Conservation (phyloP, 2,329 filamentous ascomycete species). For the Proliferodiscus dingleyae region DNA sequence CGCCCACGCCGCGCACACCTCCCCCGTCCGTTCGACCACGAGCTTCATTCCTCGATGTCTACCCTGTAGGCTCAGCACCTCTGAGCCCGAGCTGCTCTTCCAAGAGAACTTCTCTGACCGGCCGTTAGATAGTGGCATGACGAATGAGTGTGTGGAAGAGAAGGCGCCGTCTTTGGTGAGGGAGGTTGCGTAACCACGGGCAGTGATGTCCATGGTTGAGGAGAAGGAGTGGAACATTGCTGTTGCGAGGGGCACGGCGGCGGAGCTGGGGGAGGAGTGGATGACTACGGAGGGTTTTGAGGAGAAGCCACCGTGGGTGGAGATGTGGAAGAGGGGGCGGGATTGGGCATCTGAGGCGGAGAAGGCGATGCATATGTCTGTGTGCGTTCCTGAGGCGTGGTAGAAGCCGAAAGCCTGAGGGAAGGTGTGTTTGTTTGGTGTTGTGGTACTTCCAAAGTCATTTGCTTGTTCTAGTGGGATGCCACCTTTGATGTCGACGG, state of each 20-base stretch:
- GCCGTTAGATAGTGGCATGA: background rate
- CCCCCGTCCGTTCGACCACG: slow-evolving; percentile 9
- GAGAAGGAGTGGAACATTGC: slow-evolving; percentile 18
- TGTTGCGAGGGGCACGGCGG: slow-evolving; percentile 15
- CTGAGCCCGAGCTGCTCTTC: slow-evolving; percentile 13
- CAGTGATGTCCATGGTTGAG: slow-evolving; percentile 10
- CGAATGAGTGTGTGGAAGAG: slow-evolving; percentile 1
- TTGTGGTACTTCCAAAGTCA: no score
- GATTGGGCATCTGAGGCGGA: no score
- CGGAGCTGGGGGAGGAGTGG: slow-evolving; percentile 2
- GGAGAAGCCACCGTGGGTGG: slow-evolving; percentile 9
- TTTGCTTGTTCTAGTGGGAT: background rate
- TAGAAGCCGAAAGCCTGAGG: slow-evolving; percentile 19
- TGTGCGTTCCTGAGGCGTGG: slow-evolving; percentile 4
- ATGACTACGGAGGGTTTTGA: slow-evolving; percentile 14
- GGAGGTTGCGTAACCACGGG: slow-evolving; percentile 1
- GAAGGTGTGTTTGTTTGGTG: slow-evolving; percentile 4
- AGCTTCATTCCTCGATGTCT: slow-evolving; percentile 18
- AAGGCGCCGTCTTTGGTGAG: slow-evolving; percentile 2
- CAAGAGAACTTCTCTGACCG: slow-evolving; percentile 18
- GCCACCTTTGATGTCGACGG: background rate
- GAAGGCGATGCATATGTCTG: slow-evolving; percentile 14
- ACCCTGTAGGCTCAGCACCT: slow-evolving; percentile 13
- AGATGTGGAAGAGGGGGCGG: slow-evolving; percentile 15
- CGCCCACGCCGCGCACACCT: slow-evolving; percentile 20